A percentile compares a stretch with the other conserved stretches of the same genome.
Evolutionary conservation across 208 protist species (phyloP).

Genomic region (Balamuthia mandrillaris): DNA sequence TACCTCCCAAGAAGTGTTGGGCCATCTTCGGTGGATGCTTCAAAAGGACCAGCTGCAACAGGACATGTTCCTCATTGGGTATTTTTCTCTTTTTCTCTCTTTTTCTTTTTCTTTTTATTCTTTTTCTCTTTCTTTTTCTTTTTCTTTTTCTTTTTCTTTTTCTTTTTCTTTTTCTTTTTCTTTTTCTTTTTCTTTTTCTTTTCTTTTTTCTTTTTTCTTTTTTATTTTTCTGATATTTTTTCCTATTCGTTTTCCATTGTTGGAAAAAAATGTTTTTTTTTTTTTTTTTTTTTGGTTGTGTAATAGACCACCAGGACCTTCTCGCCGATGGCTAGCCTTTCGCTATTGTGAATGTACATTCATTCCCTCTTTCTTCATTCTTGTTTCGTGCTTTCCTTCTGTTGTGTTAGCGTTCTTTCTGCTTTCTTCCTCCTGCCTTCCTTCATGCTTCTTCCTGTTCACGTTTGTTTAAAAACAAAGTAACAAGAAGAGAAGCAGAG

Average conservation of each 20-base stretch:
- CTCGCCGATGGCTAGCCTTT: constrained; percentile 78
- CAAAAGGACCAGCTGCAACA: constrained; percentile 88
- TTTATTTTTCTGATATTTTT: neutral
- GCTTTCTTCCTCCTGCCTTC: neutral
- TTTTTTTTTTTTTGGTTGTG: too few relatives aligned
- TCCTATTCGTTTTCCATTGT: neutral
- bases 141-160: too few relatives aligned
- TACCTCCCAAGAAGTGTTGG: neutral
- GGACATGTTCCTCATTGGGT: constrained; percentile 90
- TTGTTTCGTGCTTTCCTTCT: neutral
- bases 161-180: too few relatives aligned
- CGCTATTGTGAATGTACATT: constrained; percentile 62
- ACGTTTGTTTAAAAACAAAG: neutral
- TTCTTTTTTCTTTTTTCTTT: neutral
- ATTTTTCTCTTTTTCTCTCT: neutral
- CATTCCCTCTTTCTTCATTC: neutral
- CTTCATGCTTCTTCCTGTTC: neutral
- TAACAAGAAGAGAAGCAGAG: constrained; percentile 73
- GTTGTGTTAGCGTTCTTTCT: neutral
- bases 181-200: neutral
- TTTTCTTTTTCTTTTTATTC: neutral
- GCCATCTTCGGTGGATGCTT: constrained; percentile 82
- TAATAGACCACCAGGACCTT: constrained; percentile 73
- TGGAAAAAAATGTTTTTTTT: too few relatives aligned
- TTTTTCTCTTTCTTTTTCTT: too few relatives aligned